These are phyloP conservation scores for Arabidopsis hybrid DNA, from an alignment of 441 rosid genomes.

Conservation along the genomic window DNA sequence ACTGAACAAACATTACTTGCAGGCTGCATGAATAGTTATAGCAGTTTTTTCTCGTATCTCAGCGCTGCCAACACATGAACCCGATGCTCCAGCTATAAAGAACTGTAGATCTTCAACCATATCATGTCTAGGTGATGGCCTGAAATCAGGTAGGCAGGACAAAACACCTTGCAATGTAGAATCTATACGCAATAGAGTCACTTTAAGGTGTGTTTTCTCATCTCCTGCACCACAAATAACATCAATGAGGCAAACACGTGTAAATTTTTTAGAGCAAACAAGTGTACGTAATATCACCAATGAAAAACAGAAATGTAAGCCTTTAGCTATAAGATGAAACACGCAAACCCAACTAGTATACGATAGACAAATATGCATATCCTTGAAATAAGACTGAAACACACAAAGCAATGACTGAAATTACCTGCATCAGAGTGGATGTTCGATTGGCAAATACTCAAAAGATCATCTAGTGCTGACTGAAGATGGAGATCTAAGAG, in stretches of 20 bases:
- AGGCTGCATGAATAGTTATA: conserved; percentile 75
- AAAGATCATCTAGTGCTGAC: conserved; percentile 90
- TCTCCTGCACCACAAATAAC: conserved; percentile 68
- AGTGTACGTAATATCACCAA: conserved; percentile 22
- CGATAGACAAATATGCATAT: neutral
- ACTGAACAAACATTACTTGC: conserved; percentile 79
- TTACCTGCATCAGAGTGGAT: conserved; percentile 92
- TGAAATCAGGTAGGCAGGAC: conserved; percentile 99
- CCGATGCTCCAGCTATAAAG: conserved; percentile 98
- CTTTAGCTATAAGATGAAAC: conserved; percentile 30
- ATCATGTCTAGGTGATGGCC: conserved; percentile 78
- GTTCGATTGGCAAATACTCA: conserved; percentile 81
- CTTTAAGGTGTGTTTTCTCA: conserved; percentile 98
- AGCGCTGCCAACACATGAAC: conserved; percentile 88
- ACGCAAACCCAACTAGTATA: conserved; percentile 17
- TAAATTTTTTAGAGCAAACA: conserved; percentile 32
- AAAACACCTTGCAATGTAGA: conserved; percentile 98
- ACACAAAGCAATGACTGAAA: conserved; percentile 24
- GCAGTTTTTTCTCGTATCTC: conserved; percentile 93
- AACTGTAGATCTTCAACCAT: conserved; percentile 71
- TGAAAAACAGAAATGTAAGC: conserved; percentile 24
- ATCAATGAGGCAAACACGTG: conserved; percentile 36
- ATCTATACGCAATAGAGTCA: conserved; percentile 98
- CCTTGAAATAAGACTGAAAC: conserved; percentile 23
- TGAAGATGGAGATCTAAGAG: conserved; percentile 90